Base-by-base conservation (phyloP, 1,284 basidiomycete genomes). In the Pseudozyma hubeiensis region DNA sequence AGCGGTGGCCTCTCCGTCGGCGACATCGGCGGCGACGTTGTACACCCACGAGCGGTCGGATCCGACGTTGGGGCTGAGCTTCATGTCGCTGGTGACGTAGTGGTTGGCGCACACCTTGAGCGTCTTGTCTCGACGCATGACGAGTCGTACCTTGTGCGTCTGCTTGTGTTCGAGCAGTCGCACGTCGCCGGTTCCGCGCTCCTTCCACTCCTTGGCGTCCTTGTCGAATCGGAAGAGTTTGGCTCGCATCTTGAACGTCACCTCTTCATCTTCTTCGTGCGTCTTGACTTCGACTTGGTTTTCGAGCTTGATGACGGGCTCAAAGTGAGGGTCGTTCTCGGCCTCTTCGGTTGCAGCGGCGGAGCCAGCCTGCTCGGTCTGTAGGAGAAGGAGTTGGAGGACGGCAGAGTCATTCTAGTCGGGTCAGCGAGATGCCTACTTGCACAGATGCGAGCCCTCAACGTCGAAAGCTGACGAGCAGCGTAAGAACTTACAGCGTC, bases 121-220 rank as follows among this genome's bases (percentile, higher is more conserved):
- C 49, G 97, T 99, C 91, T 98, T 98, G 89, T 99, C 97, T 86
- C 97, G 92, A 87, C 97, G 89, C 97, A 99, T 99, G 84, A 99
- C 94, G 71, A 99, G 90, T 69, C 97, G 90, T 81, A 97, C 89
- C 87, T 97, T 98, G 87, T 91, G 90, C 45, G 91, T 92, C 50
- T 70, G 89, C 86, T 92, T 94, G 88, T 97, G 92, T 83, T 91
- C 87, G 52, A 84, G 70, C 19, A 84, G 62, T 39, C 82, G 78
- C 2, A 84, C 82, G 35, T 84, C 82, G 10, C 82, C 82, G 9
- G 82, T 84, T 29, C 82, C 93, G 46, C 94, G 87, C 87, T 98
- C 95, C 87, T 99, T 99, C 97, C 97, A 99, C 87, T 99, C 95
- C 68, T 90, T 88, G 64, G 90, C 88, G 45, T 85, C 87, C 79